Percentiles rank a stretch among this genome's conserved stretches.
Evolutionary conservation across 2,329 filamentous ascomycete species (phyloP).

Genomic region (Nemania serpens): DNA sequence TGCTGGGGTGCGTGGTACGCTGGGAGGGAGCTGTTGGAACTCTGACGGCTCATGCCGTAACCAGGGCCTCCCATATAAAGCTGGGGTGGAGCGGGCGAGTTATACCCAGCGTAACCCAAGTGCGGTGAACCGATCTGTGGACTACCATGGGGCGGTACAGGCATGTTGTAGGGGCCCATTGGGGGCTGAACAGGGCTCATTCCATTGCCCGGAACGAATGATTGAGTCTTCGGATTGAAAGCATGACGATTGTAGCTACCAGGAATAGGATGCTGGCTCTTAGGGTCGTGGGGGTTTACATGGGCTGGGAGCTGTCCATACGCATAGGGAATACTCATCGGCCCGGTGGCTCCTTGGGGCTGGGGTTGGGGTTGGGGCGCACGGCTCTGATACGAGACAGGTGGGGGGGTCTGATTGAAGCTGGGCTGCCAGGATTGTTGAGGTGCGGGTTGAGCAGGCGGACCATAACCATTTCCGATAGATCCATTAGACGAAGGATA

Average conservation of each 20-base stretch:
- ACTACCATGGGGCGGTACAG: slow-evolving; percentile 54
- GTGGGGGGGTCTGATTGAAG: slow-evolving; percentile 34
- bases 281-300: slow-evolving; percentile 70
- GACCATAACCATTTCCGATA: slow-evolving; percentile 42
- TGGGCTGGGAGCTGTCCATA: slow-evolving; percentile 79
- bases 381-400: slow-evolving; percentile 35
- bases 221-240: slow-evolving; percentile 93
- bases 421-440: slow-evolving; percentile 44
- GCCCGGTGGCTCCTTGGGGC: slow-evolving; percentile 30
- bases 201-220: slow-evolving; percentile 74
- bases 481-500: slow-evolving; percentile 45
- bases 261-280: slow-evolving; percentile 80
- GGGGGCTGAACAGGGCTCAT: slow-evolving; percentile 55
- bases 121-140: slow-evolving; percentile 59
- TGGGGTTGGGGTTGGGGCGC: slow-evolving; percentile 35
- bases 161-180: slow-evolving; percentile 53
- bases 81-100: slow-evolving; percentile 51
- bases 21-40: slow-evolving; percentile 59
- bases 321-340: slow-evolving; percentile 63
- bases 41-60: slow-evolving; percentile 62
- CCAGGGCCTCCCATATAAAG: slow-evolving; percentile 50
- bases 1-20: slow-evolving; percentile 52
- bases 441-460: slow-evolving; percentile 42
- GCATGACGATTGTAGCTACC: slow-evolving; percentile 82
- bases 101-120: slow-evolving; percentile 55